Percentiles rank a stretch among this genome's conserved stretches.
These are phyloP conservation scores for Penicillium riverlandense DNA, from an alignment of 495 filamentous ascomycete genomes.

Conservation along the genomic window DNA sequence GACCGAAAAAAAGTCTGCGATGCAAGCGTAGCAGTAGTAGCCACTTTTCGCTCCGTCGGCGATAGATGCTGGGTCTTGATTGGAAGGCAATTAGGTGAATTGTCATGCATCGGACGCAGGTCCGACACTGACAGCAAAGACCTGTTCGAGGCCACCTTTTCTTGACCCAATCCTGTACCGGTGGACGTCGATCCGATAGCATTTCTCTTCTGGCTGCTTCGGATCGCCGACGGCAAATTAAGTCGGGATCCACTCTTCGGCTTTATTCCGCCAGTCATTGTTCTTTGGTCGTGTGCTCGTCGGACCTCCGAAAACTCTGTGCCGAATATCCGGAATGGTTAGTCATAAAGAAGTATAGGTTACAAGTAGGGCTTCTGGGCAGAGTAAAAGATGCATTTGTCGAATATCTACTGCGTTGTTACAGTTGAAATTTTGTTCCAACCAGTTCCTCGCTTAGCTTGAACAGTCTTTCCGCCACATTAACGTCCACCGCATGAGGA, in stretches of 20 bases:
- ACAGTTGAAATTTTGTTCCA: conserved; percentile 22
- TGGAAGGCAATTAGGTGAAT: conserved; percentile 2
- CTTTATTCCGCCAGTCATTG: too few relatives aligned
- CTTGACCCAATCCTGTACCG: conserved; percentile 7
- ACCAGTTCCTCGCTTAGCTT: conserved; percentile 44
- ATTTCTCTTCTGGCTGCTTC: not conserved
- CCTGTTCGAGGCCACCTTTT: not conserved
- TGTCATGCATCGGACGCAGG: conserved; percentile 8
- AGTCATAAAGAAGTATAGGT: too few relatives aligned
- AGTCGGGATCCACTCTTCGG: not conserved
- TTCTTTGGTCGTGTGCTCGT: not conserved
- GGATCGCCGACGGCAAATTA: conserved; percentile 7
- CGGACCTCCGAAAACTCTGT: conserved; percentile 7
- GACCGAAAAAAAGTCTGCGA: too few relatives aligned
- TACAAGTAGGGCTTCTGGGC: too few relatives aligned
- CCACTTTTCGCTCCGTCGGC: conserved; percentile 11
- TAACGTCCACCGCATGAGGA: conserved; percentile 21
- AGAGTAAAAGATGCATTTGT: too few relatives aligned
- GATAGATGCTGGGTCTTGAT: conserved; percentile 8
- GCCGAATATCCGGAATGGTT: too few relatives aligned
- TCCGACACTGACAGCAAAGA: conserved; percentile 11
- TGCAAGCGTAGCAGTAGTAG: too few relatives aligned
- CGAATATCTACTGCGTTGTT: not conserved
- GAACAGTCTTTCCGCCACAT: conserved; percentile 35
- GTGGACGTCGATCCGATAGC: conserved; percentile 5